phyloP scores from a whole-genome alignment of 192 early-diverging fungal genomes.

The Gamsiella multidivaricata region DNA sequence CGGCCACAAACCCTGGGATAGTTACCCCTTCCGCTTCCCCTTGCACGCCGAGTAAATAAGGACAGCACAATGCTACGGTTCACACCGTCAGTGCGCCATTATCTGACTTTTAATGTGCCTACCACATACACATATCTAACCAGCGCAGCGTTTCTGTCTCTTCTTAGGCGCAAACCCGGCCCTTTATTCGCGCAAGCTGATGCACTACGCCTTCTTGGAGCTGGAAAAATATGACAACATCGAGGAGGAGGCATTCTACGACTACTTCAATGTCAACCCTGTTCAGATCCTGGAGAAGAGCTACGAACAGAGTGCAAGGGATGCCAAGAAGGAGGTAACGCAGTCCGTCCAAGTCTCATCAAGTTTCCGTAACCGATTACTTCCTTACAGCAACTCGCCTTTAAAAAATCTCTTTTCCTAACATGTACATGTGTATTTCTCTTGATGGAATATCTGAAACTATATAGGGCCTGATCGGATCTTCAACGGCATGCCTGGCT shows the following conservation, averaged over 20 bases:
- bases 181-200: slow-evolving; percentile 90
- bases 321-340: slow-evolving; percentile 74
- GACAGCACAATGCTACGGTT: too few relatives aligned
- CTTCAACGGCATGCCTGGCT: slow-evolving; percentile 90
- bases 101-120: too few relatives aligned
- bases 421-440: too few relatives aligned
- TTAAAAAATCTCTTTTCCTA: too few relatives aligned
- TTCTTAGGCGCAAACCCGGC: slow-evolving; percentile 86
- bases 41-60: too few relatives aligned
- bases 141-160: not conserved
- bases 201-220: slow-evolving; percentile 91
- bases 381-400: too few relatives aligned
- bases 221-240: slow-evolving; percentile 89
- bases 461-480: slow-evolving; percentile 87
- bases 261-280: slow-evolving; percentile 84
- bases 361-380: too few relatives aligned
- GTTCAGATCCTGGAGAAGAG: slow-evolving; percentile 83
- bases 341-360: too few relatives aligned
- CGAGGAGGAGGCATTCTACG: slow-evolving; percentile 78
- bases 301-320: slow-evolving; percentile 78
- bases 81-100: too few relatives aligned
- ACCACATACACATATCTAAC: slow-evolving; percentile 4
- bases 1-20: too few relatives aligned
- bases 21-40: too few relatives aligned
- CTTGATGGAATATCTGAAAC: too few relatives aligned